phyloP scores from a whole-genome alignment of 2,329 filamentous ascomycete genomes.

The Fusarium virguliforme region DNA sequence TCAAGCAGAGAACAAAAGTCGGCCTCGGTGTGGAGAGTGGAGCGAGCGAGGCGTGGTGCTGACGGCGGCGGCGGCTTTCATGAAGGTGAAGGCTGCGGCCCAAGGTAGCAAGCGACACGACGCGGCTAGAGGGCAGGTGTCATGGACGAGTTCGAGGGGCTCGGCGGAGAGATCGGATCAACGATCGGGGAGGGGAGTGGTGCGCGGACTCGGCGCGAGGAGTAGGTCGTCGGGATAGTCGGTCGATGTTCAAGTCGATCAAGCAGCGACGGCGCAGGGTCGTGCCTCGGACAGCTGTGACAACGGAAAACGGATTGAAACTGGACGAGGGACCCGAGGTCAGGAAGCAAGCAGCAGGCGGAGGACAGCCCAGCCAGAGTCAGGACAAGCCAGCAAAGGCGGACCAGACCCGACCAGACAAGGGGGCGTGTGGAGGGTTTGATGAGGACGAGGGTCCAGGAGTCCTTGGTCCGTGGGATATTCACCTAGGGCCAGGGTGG shows the following conservation, averaged over 20 bases:
- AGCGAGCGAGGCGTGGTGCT: slow-evolving; percentile 34
- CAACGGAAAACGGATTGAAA: slow-evolving; percentile 33
- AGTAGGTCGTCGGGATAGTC: slow-evolving; percentile 36
- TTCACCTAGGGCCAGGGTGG: slow-evolving; percentile 34
- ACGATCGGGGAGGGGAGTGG: slow-evolving; percentile 29
- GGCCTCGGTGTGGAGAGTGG: slow-evolving; percentile 27
- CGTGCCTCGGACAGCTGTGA: slow-evolving; percentile 43
- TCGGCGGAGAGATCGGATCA: slow-evolving; percentile 30
- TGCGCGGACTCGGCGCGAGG: slow-evolving; percentile 31
- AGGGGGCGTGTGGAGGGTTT: slow-evolving; percentile 51
- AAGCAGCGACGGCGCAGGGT: slow-evolving; percentile 41
- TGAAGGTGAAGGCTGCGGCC: slow-evolving; percentile 40
- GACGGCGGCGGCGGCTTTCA: slow-evolving; percentile 38
- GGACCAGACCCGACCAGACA: slow-evolving; percentile 38
- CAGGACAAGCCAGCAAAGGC: slow-evolving; percentile 37
- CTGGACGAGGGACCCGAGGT: slow-evolving; percentile 36
- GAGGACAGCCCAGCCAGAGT: slow-evolving; percentile 34
- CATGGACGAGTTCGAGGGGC: slow-evolving; percentile 45
- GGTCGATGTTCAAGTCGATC: slow-evolving; percentile 30
- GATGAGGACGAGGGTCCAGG: slow-evolving; percentile 50
- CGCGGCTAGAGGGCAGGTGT: slow-evolving; percentile 46
- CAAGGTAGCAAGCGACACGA: slow-evolving; percentile 43
- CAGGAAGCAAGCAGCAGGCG: slow-evolving; percentile 30
- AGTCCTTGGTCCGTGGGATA: slow-evolving; percentile 39
- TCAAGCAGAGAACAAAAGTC: slow-evolving; percentile 24